Conservation (phyloP, 495 filamentous ascomycete genomes). For the Evernia prunastri region DNA sequence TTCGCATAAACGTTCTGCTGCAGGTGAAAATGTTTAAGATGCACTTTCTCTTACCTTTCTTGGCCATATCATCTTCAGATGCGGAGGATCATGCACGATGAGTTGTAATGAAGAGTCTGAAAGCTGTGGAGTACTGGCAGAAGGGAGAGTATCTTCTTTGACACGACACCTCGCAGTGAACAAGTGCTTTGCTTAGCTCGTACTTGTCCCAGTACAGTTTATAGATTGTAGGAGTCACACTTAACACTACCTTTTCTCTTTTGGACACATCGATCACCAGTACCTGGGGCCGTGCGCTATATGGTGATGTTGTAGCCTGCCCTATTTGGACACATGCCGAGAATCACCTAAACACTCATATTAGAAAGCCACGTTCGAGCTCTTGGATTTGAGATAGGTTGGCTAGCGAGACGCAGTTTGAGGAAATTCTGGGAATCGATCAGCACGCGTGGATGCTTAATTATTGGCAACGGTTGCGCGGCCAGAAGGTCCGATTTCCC, state of each 20-base stretch:
- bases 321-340: not conserved
- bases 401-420: not conserved
- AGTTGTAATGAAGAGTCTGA: not conserved
- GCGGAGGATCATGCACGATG: not conserved
- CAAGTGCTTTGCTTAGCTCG: not conserved
- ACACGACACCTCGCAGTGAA: not conserved
- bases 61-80: not conserved
- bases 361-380: not conserved
- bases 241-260: not conserved
- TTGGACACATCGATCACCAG: not conserved
- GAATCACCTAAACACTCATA: not conserved
- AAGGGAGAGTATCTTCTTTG: too few relatives aligned
- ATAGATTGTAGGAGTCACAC: not conserved
- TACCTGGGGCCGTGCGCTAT: not conserved
- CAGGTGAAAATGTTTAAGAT: not conserved
- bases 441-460: not conserved
- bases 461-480: not conserved
- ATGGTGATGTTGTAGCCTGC: not conserved
- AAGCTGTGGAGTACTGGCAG: not conserved
- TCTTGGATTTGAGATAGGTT: too few relatives aligned
- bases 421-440: not conserved
- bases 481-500: not conserved
- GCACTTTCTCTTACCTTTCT: not conserved
- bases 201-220: too few relatives aligned
- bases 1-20: too few relatives aligned